These are phyloP conservation scores for Solanum dulcamara DNA, from an alignment of 257 asterid genomes.

Conservation along the genomic window DNA sequence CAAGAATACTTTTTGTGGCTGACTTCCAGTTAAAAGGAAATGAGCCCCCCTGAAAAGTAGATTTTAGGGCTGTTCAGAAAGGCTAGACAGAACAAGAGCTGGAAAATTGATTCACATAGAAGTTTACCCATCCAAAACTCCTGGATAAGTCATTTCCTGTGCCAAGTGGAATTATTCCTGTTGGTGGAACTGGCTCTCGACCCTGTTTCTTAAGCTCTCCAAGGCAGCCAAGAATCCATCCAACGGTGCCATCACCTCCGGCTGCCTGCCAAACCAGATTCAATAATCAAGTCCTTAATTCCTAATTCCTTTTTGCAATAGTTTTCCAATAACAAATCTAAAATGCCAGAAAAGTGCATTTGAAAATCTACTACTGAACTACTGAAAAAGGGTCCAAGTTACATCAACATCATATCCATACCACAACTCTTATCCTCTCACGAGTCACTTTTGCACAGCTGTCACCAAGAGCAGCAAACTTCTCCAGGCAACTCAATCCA, in stretches of 20 bases:
- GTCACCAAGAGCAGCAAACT: conserved; percentile 71
- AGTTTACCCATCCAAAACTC: conserved; percentile 90
- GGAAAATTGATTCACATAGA: conserved; percentile 4
- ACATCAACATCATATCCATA: conserved; percentile 19
- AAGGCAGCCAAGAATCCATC: conserved; percentile 95
- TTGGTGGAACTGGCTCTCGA: conserved; percentile 74
- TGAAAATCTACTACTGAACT: background rate
- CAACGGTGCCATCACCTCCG: conserved; percentile 99
- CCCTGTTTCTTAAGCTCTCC: conserved; percentile 62
- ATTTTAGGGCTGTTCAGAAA: background rate
- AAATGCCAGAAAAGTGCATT: background rate
- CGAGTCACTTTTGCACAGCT: conserved; percentile 70
- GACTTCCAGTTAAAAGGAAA: conserved; percentile 95
- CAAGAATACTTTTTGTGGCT: conserved; percentile 72
- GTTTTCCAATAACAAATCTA: background rate
- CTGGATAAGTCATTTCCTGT: conserved; percentile 96
- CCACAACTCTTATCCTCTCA: conserved; percentile 89
- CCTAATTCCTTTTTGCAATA: background rate
- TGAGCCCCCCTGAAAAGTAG: conserved; percentile 74
- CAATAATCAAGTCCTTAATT: background rate
- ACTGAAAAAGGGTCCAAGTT: background rate
- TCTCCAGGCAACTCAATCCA: conserved; percentile 91
- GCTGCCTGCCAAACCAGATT: conserved; percentile 66
- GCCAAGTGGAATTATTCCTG: conserved; percentile 88
- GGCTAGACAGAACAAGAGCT: background rate